Evolutionary conservation across 805 yeast species (phyloP).

Genomic region (Babjeviella inositovora): DNA sequence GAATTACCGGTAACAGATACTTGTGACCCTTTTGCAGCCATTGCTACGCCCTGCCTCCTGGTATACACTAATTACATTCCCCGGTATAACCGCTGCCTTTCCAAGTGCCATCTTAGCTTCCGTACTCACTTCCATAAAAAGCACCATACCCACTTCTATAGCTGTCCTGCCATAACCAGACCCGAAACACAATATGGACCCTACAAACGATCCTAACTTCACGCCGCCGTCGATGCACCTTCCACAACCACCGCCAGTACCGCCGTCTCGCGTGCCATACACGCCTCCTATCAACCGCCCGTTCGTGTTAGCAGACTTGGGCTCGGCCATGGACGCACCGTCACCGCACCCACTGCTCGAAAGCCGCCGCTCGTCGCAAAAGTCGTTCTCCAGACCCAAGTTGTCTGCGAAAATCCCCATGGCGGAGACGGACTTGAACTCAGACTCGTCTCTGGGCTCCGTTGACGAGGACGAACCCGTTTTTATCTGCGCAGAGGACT

Average conservation of each 20-base stretch:
- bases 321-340: conserved; percentile 24
- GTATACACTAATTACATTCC: no score
- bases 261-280: background rate
- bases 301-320: conserved; percentile 25
- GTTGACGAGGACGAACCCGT: background rate
- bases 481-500: no score
- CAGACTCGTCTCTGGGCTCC: conserved; percentile 12
- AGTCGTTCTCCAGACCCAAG: no score
- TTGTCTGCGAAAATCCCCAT: conserved; percentile 11
- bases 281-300: conserved; percentile 6
- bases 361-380: conserved; percentile 5
- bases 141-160: no score
- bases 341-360: conserved; percentile 18
- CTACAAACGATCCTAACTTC: conserved; percentile 82
- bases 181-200: conserved; percentile 77
- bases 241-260: conserved; percentile 1
- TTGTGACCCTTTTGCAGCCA: no score
- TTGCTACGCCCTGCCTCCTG: no score
- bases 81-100: no score
- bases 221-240: conserved; percentile 48
- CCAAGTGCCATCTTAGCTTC: no score
- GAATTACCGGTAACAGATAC: no score
- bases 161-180: no score
- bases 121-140: no score
- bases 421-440: conserved; percentile 1